Percentiles rank a stretch among this genome's conserved stretches.
Evolutionary conservation across 2,329 filamentous ascomycete species (phyloP).

Genomic region (Botrytis tulipae): DNA sequence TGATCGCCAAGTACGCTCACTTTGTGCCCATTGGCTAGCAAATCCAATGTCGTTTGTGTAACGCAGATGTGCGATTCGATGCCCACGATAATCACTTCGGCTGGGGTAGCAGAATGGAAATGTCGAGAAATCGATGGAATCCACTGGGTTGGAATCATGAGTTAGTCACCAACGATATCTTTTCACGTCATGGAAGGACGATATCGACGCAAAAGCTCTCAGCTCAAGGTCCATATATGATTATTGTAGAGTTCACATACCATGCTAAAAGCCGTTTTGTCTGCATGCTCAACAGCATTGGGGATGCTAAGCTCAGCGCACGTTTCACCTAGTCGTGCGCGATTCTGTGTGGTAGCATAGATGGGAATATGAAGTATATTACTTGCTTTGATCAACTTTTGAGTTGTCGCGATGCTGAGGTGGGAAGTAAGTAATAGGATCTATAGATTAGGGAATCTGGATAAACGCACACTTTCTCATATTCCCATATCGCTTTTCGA

Average conservation of each 20-base stretch:
- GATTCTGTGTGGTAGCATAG: slow-evolving; percentile 83
- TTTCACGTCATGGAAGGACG: neutral
- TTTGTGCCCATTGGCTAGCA: slow-evolving; percentile 69
- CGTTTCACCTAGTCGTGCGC: slow-evolving; percentile 73
- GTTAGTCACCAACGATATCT: neutral
- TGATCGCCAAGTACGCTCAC: slow-evolving; percentile 45
- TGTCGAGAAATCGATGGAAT: slow-evolving; percentile 61
- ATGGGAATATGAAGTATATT: slow-evolving; percentile 71
- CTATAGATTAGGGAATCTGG: neutral
- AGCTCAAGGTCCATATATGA: neutral
- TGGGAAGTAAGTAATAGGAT: slow-evolving; percentile 20
- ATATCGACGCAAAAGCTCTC: neutral
- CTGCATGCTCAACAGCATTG: slow-evolving; percentile 57
- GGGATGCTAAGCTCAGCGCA: slow-evolving; percentile 65
- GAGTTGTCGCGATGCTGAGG: slow-evolving; percentile 60
- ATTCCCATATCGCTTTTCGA: slow-evolving; percentile 77
- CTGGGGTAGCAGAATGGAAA: slow-evolving; percentile 40
- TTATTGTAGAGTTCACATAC: neutral
- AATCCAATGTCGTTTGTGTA: slow-evolving; percentile 84
- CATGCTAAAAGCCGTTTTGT: slow-evolving; percentile 95
- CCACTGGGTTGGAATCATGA: slow-evolving; percentile 39
- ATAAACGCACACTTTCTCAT: slow-evolving; percentile 67
- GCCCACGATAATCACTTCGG: slow-evolving; percentile 75
- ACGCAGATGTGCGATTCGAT: slow-evolving; percentile 96
- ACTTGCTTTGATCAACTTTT: slow-evolving; percentile 67